These are phyloP conservation scores for Diplocarpon mali DNA, from an alignment of 2,329 filamentous ascomycete species.

Conservation along the genomic window DNA sequence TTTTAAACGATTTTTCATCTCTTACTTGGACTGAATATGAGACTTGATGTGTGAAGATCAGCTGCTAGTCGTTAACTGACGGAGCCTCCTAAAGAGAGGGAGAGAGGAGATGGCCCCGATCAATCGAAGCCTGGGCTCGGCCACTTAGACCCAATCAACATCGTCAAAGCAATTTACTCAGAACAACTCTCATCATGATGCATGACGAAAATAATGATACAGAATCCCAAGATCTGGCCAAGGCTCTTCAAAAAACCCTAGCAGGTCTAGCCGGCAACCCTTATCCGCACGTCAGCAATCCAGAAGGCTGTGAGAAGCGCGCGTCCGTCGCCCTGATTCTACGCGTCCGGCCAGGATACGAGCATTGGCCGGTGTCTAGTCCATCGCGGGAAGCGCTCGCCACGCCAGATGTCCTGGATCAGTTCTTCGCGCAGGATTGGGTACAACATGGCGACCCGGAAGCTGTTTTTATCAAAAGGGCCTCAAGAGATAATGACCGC, in stretches of 20 bases:
- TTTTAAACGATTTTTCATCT: too few relatives aligned
- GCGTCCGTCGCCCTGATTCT: constrained; percentile 48
- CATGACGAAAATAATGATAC: too few relatives aligned
- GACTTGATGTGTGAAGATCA: too few relatives aligned
- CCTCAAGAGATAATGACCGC: constrained; percentile 51
- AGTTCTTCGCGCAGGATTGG: constrained; percentile 55
- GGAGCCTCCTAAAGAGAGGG: too few relatives aligned
- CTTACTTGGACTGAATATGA: too few relatives aligned
- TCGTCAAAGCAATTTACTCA: too few relatives aligned
- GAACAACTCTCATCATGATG: too few relatives aligned
- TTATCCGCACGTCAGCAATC: constrained; percentile 36
- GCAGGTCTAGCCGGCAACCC: constrained; percentile 31
- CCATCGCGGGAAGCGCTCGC: constrained; percentile 11
- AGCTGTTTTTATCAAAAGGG: constrained; percentile 60
- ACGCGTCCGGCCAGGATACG: constrained; percentile 46
- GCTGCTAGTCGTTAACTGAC: too few relatives aligned
- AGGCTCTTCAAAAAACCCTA: constrained; percentile 18
- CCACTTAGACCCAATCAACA: too few relatives aligned
- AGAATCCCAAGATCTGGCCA: constrained; percentile 16
- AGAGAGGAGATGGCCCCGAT: too few relatives aligned
- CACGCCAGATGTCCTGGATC: constrained; percentile 34
- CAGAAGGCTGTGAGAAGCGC: constrained; percentile 17
- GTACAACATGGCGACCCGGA: constrained; percentile 55
- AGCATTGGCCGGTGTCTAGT: constrained; percentile 36
- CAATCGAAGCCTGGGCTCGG: too few relatives aligned